These are phyloP conservation scores for Xylaria sp. DNA, from an alignment of 2,329 filamentous ascomycete species.

Conservation along the genomic window DNA sequence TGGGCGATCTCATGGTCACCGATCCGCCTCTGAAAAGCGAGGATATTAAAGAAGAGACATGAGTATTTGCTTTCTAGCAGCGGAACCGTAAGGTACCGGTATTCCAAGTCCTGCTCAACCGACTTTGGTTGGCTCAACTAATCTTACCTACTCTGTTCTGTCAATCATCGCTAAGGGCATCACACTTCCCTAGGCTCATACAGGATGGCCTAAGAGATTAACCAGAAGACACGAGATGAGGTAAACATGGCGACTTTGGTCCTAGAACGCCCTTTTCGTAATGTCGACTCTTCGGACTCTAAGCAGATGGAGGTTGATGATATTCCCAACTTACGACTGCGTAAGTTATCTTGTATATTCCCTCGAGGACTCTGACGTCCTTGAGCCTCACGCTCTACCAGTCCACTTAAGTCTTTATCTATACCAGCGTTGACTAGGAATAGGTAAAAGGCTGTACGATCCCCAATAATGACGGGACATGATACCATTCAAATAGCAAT, in stretches of 20 bases:
- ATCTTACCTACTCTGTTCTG: not conserved
- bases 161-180: not conserved
- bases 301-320: not conserved
- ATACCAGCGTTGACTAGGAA: not conserved
- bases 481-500: not conserved
- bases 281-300: not conserved
- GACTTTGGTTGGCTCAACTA: not conserved
- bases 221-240: not conserved
- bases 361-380: not conserved
- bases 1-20: slow-evolving; percentile 57
- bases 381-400: not conserved
- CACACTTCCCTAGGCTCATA: not conserved
- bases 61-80: not conserved
- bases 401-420: not conserved
- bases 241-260: not conserved
- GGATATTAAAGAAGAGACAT: slow-evolving; percentile 54
- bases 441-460: not conserved
- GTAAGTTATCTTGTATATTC: not conserved
- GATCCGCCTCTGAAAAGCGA: slow-evolving; percentile 57
- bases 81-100: not conserved
- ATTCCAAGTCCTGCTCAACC: not conserved
- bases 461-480: not conserved
- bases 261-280: not conserved
- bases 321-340: not conserved
- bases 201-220: not conserved